Conservation (phyloP, 805 yeast genomes). For the Cyberlindnera americana region DNA sequence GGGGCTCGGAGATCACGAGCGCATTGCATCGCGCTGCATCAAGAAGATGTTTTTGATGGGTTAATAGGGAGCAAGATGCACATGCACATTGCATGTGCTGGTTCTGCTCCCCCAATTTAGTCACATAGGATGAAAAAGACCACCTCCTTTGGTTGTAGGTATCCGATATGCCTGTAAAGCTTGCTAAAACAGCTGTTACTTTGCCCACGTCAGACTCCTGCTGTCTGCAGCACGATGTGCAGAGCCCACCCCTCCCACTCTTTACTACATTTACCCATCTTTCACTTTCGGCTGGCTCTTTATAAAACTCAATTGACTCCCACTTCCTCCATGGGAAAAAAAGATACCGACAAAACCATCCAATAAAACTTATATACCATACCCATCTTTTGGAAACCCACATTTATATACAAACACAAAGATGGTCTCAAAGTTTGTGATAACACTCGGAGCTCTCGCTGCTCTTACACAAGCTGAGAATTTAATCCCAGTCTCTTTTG, state of each 20-base stretch:
- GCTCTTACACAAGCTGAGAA: slow-evolving; percentile 23
- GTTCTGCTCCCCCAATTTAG: no score
- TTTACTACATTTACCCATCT: background rate
- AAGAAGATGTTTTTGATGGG: no score
- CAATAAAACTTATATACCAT: background rate
- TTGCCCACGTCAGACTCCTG: no score
- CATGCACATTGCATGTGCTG: no score
- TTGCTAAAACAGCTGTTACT: no score
- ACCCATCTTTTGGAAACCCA: no score
- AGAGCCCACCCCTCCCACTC: background rate
- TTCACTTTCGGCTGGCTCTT: background rate
- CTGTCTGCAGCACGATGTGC: background rate
- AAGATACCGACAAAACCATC: background rate
- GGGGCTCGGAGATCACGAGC: background rate
- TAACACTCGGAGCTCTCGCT: slow-evolving; percentile 17
- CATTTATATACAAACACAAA: background rate
- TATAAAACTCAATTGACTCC: slow-evolving; percentile 11
- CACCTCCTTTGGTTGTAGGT: no score
- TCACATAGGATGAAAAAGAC: no score
- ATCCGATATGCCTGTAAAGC: no score
- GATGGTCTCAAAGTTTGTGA: slow-evolving; percentile 7
- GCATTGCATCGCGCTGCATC: no score
- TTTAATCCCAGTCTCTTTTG: slow-evolving; percentile 17
- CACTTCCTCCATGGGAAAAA: background rate
- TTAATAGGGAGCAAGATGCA: no score